phyloP scores from a whole-genome alignment of 1,284 basidiomycete genomes.

The Cyathus olla region DNA sequence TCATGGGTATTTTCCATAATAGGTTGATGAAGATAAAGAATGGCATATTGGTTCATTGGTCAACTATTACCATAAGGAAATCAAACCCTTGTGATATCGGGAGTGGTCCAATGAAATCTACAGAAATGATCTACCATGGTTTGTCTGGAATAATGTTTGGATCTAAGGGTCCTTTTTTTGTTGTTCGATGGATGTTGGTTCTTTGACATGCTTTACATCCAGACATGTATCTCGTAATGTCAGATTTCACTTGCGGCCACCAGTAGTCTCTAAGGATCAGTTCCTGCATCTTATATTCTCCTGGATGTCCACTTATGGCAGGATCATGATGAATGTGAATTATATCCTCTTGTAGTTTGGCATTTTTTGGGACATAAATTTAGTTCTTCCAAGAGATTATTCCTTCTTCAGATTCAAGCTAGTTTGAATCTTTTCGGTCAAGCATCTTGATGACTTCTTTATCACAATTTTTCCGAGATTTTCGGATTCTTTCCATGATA shows the following conservation, averaged over 20 bases:
- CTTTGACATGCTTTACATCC: too few relatives aligned
- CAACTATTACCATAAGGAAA: too few relatives aligned
- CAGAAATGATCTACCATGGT: too few relatives aligned
- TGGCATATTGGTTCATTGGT: too few relatives aligned
- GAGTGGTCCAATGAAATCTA: too few relatives aligned
- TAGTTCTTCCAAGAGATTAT: background rate
- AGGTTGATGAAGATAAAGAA: too few relatives aligned
- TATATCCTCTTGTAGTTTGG: constrained; percentile 12
- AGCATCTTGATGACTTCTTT: background rate
- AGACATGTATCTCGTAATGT: constrained; percentile 31
- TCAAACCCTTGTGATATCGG: too few relatives aligned
- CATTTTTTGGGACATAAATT: background rate
- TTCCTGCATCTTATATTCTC: constrained; percentile 21
- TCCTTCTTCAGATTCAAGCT: background rate
- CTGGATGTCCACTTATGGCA: constrained; percentile 9
- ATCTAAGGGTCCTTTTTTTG: too few relatives aligned
- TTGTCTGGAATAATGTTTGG: too few relatives aligned
- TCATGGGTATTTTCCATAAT: too few relatives aligned
- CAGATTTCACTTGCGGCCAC: constrained; percentile 34
- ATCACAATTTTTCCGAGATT: background rate
- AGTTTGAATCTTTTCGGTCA: background rate
- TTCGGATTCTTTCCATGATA: background rate
- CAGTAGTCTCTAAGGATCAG: constrained; percentile 29
- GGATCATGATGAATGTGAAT: constrained; percentile 21
- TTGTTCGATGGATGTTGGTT: too few relatives aligned